Evolutionary conservation across 495 filamentous ascomycete genomes (phyloP), one percentile per base, ranked within the genome.

Genomic region (Hypoxylon fragiforme): DNA sequence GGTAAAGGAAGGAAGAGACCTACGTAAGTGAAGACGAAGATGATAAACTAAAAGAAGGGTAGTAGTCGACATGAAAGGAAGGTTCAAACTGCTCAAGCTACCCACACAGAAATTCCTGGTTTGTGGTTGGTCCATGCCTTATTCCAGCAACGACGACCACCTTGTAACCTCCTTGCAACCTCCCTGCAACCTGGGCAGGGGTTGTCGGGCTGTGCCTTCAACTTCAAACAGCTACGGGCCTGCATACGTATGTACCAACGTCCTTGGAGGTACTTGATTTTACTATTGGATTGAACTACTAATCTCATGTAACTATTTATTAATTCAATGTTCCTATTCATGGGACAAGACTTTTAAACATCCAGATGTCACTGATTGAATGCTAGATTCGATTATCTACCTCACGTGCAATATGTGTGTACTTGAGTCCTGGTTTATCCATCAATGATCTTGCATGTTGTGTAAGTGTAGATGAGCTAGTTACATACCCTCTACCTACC

Each of bases 151-250:
- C 24, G 24, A 4, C 24, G 24, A 28, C 24, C n/a, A n/a, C n/a
- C n/a, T n/a, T n/a, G n/a, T n/a, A n/a, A n/a, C n/a, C n/a, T n/a
- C 24, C 24, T 28, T 4, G 24, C 24, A 28, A 28, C 16, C 38
- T 43, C 31, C 57, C 15, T 31, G 26, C 40, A 46, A 51, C 38
- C 50, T 50, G 45, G 57, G 57, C 39, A 50, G 40, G 50, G 57
- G 38, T 50, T 44, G 30, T 38, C 7, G 16, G 44, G 56, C 56
- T 60, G 50, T 39, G 50, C 56, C 50, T 40, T 41, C 19, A 1
- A 60, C 44, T 31, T 60, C 56, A 60, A 60, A 60, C 56, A 50
- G 20, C n/a, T 38, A 43, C 16, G 2, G n/a, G n/a, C n/a, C 11
- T 31, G 15, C 21, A 15, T 40, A 35, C 26, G 38, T 11, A 31